phyloP scores from a whole-genome alignment of 768 basidiomycete genomes.

The Russula compacta region DNA sequence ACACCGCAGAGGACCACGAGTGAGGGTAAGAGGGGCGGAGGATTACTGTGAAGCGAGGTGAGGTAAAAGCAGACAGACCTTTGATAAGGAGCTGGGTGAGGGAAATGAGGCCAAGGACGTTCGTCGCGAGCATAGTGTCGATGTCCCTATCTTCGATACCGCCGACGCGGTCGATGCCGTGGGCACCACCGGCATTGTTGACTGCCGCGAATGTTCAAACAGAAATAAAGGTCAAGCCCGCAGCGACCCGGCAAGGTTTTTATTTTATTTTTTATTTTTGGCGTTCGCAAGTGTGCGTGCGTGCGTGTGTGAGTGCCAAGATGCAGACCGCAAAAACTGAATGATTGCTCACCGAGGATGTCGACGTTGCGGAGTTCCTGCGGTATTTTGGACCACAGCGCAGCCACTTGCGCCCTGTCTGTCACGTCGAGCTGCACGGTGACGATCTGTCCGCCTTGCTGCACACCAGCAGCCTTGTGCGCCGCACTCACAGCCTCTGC shows the following conservation, averaged over 20 bases:
- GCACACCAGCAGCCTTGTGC: slow-evolving; percentile 61
- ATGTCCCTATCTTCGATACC: slow-evolving; percentile 68
- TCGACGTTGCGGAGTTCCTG: slow-evolving; percentile 64
- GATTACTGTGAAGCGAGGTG: background rate
- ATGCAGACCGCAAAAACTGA: background rate
- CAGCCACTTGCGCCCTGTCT: slow-evolving; percentile 61
- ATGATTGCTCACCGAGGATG: slow-evolving; percentile 51
- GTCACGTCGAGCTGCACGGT: slow-evolving; percentile 70
- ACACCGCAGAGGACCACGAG: slow-evolving; percentile 24
- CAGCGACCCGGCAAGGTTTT: background rate
- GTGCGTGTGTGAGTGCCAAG: background rate
- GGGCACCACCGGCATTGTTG: slow-evolving; percentile 84
- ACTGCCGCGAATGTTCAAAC: slow-evolving; percentile 28
- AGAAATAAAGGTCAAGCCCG: no score
- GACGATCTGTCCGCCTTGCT: slow-evolving; percentile 71
- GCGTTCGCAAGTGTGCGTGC: background rate
- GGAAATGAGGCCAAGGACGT: slow-evolving; percentile 77
- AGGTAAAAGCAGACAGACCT: slow-evolving; percentile 18
- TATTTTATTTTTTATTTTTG: background rate
- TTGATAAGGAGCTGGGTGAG: slow-evolving; percentile 57
- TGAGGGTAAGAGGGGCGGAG: slow-evolving; percentile 22
- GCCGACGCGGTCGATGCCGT: slow-evolving; percentile 82
- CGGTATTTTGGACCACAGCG: slow-evolving; percentile 65
- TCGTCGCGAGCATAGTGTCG: slow-evolving; percentile 46
- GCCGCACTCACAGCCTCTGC: slow-evolving; percentile 57